Conservation (phyloP, 495 filamentous ascomycete species). For the Penicillium pulvis region DNA sequence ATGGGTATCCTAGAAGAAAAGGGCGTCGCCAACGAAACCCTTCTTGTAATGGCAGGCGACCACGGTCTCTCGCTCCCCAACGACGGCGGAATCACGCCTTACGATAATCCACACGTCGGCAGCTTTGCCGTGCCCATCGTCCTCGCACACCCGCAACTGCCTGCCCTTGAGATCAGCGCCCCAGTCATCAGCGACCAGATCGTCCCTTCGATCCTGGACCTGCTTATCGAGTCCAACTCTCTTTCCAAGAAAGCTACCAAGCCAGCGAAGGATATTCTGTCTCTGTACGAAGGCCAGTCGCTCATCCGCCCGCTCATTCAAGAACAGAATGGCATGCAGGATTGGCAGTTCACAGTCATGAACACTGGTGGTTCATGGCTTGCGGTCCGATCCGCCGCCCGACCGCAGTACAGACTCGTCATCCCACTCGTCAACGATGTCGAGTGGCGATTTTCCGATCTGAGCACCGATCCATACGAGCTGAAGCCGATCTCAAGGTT, state of each 20-base stretch:
- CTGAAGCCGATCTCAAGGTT: slow-evolving; percentile 37
- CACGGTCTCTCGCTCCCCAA: slow-evolving; percentile 40
- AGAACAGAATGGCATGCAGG: slow-evolving; percentile 37
- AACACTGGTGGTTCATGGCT: slow-evolving; percentile 54
- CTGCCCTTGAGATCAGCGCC: slow-evolving; percentile 32
- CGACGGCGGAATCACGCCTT: slow-evolving; percentile 34
- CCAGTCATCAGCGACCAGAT: slow-evolving; percentile 34
- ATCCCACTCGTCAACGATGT: slow-evolving; percentile 49
- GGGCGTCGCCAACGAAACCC: slow-evolving; percentile 45
- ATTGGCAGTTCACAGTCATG: slow-evolving; percentile 55
- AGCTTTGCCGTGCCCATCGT: slow-evolving; percentile 43
- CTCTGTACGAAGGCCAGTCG: slow-evolving; percentile 53
- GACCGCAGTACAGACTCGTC: slow-evolving; percentile 45
- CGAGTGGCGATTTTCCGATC: slow-evolving; percentile 48
- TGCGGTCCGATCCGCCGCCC: slow-evolving; percentile 43
- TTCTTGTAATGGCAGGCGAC: slow-evolving; percentile 49
- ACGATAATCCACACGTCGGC: slow-evolving; percentile 41
- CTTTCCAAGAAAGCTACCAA: slow-evolving; percentile 30
- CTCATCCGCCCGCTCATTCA: slow-evolving; percentile 42
- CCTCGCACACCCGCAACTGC: slow-evolving; percentile 40
- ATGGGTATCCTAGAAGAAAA: slow-evolving; percentile 41
- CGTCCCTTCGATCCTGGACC: slow-evolving; percentile 42
- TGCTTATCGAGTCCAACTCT: slow-evolving; percentile 37
- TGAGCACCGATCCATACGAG: slow-evolving; percentile 45
- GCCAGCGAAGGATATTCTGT: slow-evolving; percentile 41